These are phyloP conservation scores for Cladosporium sp. DNA, from an alignment of 2,329 filamentous ascomycete genomes.

Conservation along the genomic window DNA sequence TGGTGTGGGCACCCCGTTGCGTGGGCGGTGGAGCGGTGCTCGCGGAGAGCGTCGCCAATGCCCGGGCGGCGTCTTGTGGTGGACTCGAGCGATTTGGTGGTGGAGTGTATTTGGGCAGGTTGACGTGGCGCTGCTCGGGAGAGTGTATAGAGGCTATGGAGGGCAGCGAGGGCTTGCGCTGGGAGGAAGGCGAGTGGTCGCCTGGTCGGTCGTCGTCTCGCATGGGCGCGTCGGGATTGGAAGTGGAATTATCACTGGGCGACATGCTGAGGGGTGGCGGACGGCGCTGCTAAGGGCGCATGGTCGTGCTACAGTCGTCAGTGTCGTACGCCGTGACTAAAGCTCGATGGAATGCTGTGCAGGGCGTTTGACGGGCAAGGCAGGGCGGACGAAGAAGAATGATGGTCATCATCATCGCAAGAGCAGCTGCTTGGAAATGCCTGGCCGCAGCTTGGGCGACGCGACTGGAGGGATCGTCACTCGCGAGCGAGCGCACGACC, in stretches of 20 bases:
- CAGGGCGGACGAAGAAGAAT: no score
- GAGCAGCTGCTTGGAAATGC: neutral
- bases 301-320: neutral
- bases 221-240: constrained; percentile 29
- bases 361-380: no score
- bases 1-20: constrained; percentile 21
- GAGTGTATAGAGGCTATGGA: constrained; percentile 19
- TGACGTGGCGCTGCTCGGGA: constrained; percentile 17
- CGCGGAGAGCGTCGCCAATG: constrained; percentile 26
- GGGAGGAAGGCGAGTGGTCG: constrained; percentile 10
- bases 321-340: neutral
- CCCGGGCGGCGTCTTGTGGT: constrained; percentile 37
- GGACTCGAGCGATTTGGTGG: constrained; percentile 7
- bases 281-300: constrained; percentile 15
- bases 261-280: constrained; percentile 30
- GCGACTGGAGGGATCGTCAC: neutral
- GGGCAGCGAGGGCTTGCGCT: constrained; percentile 21
- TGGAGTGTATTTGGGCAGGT: constrained; percentile 10
- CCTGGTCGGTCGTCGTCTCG: neutral
- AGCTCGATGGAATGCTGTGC: neutral
- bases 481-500: neutral
- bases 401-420: neutral
- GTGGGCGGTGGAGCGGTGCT: constrained; percentile 22
- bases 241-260: neutral
- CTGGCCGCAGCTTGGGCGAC: neutral